Conservation (phyloP, 345 rosid species). For the Trapa incisa region DNA sequence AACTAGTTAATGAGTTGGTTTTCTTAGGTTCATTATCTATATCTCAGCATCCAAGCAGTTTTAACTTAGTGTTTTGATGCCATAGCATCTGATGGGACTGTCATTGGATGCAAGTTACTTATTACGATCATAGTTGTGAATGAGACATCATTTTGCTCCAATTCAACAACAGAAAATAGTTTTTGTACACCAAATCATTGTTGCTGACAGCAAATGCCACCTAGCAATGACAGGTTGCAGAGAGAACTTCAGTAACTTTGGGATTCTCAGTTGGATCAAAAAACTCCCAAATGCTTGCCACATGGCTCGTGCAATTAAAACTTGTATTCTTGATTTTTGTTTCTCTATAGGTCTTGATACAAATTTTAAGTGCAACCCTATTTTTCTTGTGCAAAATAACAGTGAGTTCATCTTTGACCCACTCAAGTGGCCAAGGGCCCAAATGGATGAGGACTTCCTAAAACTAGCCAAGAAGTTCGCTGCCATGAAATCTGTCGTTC, state of each 20-base stretch:
- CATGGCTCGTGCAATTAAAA: neutral
- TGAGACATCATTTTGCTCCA: neutral
- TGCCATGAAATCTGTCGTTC: conserved; percentile 59
- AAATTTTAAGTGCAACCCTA: neutral
- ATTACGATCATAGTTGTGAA: neutral
- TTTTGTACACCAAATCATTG: neutral
- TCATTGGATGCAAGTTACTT: neutral
- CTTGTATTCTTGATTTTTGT: neutral
- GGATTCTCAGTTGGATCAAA: neutral
- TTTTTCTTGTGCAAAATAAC: neutral
- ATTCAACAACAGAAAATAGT: neutral
- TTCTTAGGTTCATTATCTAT: neutral
- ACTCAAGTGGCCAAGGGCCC: conserved; percentile 61
- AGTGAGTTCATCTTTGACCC: conserved; percentile 63
- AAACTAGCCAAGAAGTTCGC: conserved; percentile 40
- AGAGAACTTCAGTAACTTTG: no score
- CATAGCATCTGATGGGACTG: neutral
- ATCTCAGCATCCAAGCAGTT: neutral
- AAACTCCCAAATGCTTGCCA: neutral
- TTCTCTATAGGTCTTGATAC: neutral
- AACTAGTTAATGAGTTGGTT: neutral
- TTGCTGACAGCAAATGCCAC: neutral
- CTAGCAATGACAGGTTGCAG: neutral
- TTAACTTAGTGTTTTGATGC: neutral
- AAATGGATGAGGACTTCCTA: conserved; percentile 63